Evolutionary conservation across 441 rosid genomes (phyloP), one percentile per base, ranked within the genome.

Genomic region (California macrophylla): DNA sequence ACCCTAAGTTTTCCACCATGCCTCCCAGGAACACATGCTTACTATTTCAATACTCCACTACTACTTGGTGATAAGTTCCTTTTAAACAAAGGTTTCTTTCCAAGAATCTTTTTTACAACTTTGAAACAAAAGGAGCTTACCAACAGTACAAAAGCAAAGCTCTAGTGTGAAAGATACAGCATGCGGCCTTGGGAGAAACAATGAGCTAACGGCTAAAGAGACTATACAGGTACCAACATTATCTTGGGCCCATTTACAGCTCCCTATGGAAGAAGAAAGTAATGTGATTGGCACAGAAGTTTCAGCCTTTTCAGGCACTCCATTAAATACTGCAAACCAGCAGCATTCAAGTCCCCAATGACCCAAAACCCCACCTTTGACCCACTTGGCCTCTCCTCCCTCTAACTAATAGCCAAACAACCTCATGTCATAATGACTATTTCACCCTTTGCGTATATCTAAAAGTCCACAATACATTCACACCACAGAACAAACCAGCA

Each of bases 221-320:
- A 62, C 34, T 28, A 6, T 6, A 56, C 5, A n/a, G 62, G 8
- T 3, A 5, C 56, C 40, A 0, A 18, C 32, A 42, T 3, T 6
- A 5, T 12, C 12, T 36, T 60, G 77, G 71, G n/a, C 61, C 76
- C 67, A 25, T 9, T 60, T 56, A 1, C 61, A 38, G 3, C 28
- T 20, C 38, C 65, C 68, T 45, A 29, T 66, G 9, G 24, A 63
- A 13, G 54, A 45, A 64, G 21, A 25, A 52, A 18, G 30, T 9
- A 32, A 68, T 18, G 18, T 40, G 23, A 34, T 61, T 45, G 60
- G 69, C 23, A 25, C 60, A 67, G 42, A 26, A 13, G 15, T 70
- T 52, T 78, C 83, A 78, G 87, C 76, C 78, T 71, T 77, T 50
- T n/a, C 75, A 73, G 75, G 68, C 75, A 45, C 65, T 71, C 62